Evolutionary conservation across 768 basidiomycete species (phyloP), one percentile per base, ranked within the genome.

Genomic region (Auricularia sp.): DNA sequence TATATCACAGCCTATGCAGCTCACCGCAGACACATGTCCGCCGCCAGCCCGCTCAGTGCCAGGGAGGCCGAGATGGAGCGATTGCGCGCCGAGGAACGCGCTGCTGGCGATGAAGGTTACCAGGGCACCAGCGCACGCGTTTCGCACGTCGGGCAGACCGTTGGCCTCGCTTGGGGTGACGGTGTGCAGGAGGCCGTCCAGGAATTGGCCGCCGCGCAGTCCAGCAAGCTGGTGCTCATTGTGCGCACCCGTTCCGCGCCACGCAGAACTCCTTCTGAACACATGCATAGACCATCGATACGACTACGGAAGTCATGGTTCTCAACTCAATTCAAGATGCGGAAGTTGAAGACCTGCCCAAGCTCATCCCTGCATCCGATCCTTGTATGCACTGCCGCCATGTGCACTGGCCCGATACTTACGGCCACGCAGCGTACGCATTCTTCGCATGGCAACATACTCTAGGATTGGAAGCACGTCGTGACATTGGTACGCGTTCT

Each of bases 1-100:
- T 29, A 65, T 63, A 11, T 33, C 47, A 16, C 29, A 34, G 85
- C 89, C 0, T 94, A 96, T 69, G 81, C 82, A 24, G 82, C 85
- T 37, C 93, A 96, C 71, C 79, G 83, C 65, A 82, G 79, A 16
- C 90, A 93, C 71, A 73, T 83, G 61, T 78, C 83, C 37, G 90
- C 92, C 0, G 90, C 92, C 2, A 82, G 90, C 67, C 96, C 94
- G 1, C 79, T 97, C 69, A 92, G 88, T 45, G 82, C 84, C 0
- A 82, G 88, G 37, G 95, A 98, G 75, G 82, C 86, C 66, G 94
- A 95, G 73, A 80, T 96, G 67, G 88, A 82, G 0, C 86, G 88
- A 64, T 81, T 96, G 66, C 84, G 82, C 61, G 83, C 85, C 0
- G 90, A 91, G 3, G 95, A 96, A 72, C 80, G 84, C n/a, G 77